A percentile compares a stretch with the other conserved stretches of the same genome.
Evolutionary conservation across 371 early-diverging fungal species (phyloP).

Genomic region (Funneliformis caledonium): DNA sequence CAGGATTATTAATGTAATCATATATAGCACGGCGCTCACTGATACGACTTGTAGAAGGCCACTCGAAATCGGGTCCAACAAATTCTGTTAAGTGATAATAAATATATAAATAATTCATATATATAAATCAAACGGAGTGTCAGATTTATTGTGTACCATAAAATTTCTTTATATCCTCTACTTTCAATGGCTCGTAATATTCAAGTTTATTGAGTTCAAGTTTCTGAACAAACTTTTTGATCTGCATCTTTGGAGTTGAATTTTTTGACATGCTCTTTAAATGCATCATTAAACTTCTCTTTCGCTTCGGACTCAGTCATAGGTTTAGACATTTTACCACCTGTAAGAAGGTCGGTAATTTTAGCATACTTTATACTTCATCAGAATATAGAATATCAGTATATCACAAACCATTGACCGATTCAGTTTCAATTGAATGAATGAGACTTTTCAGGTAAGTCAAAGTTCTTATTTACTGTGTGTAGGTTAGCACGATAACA

Average conservation of each 20-base stretch:
- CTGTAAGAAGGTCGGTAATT: conserved; percentile 3
- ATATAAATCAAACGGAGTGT: background rate
- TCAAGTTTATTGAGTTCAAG: background rate
- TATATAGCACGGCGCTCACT: background rate
- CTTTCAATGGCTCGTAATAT: background rate
- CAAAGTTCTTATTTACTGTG: background rate
- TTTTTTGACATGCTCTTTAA: too few species aligned
- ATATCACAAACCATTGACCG: conserved; percentile 7
- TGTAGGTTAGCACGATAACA: conserved; percentile 5
- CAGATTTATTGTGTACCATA: conserved; percentile 24
- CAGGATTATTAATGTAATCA: conserved; percentile 10
- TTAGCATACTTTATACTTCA: background rate
- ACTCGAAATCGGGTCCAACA: conserved; percentile 11
- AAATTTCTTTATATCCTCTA: conserved; percentile 18
- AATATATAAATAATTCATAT: background rate
- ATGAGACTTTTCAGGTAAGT: background rate
- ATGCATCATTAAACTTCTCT: background rate
- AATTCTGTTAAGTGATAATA: conserved; percentile 26
- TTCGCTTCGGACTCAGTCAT: background rate
- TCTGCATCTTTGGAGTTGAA: background rate
- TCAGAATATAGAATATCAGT: background rate
- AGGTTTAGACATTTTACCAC: background rate
- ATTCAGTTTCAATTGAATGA: background rate
- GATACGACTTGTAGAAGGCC: conserved; percentile 4
- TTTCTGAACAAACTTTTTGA: conserved; percentile 28